Conservation (phyloP, 345 rosid genomes). For the Lepidium didymum region DNA sequence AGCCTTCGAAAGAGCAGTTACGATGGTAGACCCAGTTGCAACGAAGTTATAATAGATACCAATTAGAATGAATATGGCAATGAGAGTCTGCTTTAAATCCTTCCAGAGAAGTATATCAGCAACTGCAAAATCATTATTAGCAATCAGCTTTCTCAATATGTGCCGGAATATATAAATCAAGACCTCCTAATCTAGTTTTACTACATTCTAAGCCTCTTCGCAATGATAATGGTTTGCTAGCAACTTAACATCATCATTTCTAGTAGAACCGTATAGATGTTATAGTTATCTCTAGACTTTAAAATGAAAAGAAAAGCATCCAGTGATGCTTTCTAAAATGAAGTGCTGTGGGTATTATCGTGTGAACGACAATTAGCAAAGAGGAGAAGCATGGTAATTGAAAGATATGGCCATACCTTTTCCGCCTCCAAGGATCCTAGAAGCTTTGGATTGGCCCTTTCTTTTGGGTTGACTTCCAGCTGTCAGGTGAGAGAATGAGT, state of each 20-base stretch:
- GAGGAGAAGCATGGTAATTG: background rate
- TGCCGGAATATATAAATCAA: background rate
- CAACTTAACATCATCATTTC: background rate
- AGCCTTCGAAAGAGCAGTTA: constrained; percentile 62
- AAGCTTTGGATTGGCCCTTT: constrained; percentile 83
- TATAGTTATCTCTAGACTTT: background rate
- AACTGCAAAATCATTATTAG: constrained; percentile 48
- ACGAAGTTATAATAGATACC: constrained; percentile 63
- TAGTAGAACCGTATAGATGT: background rate
- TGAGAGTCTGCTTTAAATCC: constrained; percentile 58
- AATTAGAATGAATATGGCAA: constrained; percentile 41
- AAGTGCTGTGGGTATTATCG: background rate
- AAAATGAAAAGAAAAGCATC: background rate
- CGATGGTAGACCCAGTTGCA: constrained; percentile 49
- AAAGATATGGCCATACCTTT: constrained; percentile 41
- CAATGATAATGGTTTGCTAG: background rate
- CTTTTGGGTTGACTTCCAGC: constrained; percentile 52
- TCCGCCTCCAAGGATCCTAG: constrained; percentile 68
- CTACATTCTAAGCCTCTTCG: background rate
- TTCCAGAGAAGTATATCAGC: constrained; percentile 87
- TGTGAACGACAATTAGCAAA: background rate
- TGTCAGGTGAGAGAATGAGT: constrained; percentile 67
- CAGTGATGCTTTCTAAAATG: background rate
- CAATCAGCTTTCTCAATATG: background rate
- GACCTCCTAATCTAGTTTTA: background rate